Conservation (phyloP, 108 stramenopile species). For the Aurantiochytrium sp. region DNA sequence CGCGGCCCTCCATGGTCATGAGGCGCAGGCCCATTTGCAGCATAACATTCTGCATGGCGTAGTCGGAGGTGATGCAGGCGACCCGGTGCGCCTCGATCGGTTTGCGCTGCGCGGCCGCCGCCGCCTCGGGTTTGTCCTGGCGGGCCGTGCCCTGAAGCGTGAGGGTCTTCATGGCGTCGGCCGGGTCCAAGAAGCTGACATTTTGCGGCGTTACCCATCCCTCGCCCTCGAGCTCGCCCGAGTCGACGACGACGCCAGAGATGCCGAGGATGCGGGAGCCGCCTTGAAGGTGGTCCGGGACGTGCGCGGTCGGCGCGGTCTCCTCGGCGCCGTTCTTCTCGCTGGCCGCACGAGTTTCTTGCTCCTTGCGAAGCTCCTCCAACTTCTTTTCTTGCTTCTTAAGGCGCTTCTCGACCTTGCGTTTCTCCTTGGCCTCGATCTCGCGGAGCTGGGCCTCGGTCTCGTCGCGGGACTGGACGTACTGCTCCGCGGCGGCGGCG, state of each 20-base stretch:
- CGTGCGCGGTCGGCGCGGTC: background rate
- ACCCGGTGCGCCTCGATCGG: background rate
- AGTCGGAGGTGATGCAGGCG: slow-evolving; percentile 95
- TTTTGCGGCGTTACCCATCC: slow-evolving; percentile 47
- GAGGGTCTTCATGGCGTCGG: background rate
- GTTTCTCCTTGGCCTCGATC: background rate
- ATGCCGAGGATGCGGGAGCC: background rate
- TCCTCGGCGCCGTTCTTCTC: background rate
- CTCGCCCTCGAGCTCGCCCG: slow-evolving; percentile 28
- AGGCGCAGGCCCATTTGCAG: slow-evolving; percentile 90
- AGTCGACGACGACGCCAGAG: background rate
- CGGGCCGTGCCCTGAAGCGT: background rate
- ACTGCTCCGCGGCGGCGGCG: background rate
- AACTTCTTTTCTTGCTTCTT: slow-evolving; percentile 50
- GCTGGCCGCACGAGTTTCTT: background rate
- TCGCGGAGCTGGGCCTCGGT: background rate
- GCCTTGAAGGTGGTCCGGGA: background rate
- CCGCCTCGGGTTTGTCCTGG: background rate
- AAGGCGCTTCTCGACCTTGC: background rate
- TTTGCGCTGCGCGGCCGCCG: background rate
- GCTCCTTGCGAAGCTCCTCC: background rate
- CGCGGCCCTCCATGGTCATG: slow-evolving; percentile 77
- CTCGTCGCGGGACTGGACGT: background rate
- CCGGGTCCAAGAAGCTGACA: slow-evolving; percentile 12
- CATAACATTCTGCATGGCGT: slow-evolving; percentile 98